These are phyloP conservation scores for Syncephalastrum racemosum DNA, from an alignment of 371 early-diverging fungal species.

Conservation along the genomic window DNA sequence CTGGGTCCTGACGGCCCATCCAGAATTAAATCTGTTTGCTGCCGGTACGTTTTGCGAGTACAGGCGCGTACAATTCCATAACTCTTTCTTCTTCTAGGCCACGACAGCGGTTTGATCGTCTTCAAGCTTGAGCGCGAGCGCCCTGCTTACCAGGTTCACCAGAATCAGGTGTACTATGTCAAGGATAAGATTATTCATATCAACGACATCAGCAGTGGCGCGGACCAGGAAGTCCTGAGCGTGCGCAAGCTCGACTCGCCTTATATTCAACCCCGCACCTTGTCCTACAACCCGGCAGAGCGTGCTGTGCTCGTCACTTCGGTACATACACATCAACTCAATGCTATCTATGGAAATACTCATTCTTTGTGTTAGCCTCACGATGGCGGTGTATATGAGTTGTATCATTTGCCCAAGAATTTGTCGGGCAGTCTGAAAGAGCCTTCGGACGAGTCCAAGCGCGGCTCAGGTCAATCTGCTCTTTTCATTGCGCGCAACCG, in stretches of 20 bases:
- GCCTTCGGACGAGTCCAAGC: slow-evolving; percentile 64
- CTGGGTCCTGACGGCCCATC: slow-evolving; percentile 96
- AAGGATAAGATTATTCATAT: slow-evolving; percentile 81
- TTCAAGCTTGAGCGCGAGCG: slow-evolving; percentile 97
- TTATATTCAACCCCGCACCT: slow-evolving; percentile 69
- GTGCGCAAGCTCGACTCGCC: slow-evolving; percentile 69
- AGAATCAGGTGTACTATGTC: slow-evolving; percentile 81
- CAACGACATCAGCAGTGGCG: slow-evolving; percentile 74
- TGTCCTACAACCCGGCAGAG: slow-evolving; percentile 96
- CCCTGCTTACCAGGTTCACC: slow-evolving; percentile 84
- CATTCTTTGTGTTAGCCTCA: slow-evolving; percentile 40
- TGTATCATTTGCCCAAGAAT: slow-evolving; percentile 80
- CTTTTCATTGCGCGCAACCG: slow-evolving; percentile 95
- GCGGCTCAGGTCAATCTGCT: slow-evolving; percentile 79
- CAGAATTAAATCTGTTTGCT: slow-evolving; percentile 93
- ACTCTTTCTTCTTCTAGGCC: slow-evolving; percentile 56
- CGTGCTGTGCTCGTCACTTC: slow-evolving; percentile 82
- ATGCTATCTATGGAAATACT: not conserved
- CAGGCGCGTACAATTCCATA: slow-evolving; percentile 3
- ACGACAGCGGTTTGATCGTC: slow-evolving; percentile 96
- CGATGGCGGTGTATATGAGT: slow-evolving; percentile 89
- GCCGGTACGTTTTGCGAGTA: slow-evolving; percentile 60
- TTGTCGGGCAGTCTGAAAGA: slow-evolving; percentile 66
- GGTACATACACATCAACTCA: slow-evolving; percentile 27
- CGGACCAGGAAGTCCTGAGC: slow-evolving; percentile 76